Evolutionary conservation across 2,329 filamentous ascomycete genomes (phyloP).

Genomic region (Triangularia setosa): DNA sequence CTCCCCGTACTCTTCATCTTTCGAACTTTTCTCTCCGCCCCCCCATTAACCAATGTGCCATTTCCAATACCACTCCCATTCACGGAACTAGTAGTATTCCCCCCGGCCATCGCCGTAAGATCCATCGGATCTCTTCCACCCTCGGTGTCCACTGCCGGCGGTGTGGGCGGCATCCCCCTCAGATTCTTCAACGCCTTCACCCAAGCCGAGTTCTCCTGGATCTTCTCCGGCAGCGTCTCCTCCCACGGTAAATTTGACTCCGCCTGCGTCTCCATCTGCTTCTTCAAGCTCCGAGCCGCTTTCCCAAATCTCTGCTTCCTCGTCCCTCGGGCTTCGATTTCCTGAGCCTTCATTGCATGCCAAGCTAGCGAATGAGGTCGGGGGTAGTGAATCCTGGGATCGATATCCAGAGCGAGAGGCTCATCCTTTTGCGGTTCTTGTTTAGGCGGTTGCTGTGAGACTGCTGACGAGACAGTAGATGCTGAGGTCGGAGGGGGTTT

Average conservation of each 20-base stretch:
- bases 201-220: conserved; percentile 45
- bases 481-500: background rate
- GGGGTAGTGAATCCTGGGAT: conserved; percentile 49
- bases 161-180: conserved; percentile 1
- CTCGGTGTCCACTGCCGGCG: background rate
- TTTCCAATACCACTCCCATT: background rate
- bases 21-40: background rate
- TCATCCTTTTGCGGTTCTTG: conserved; percentile 24
- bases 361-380: conserved; percentile 42
- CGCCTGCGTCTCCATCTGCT: conserved; percentile 24
- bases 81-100: background rate
- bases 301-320: conserved; percentile 51
- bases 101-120: background rate
- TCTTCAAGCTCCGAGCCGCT: conserved; percentile 37
- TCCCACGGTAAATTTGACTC: conserved; percentile 19
- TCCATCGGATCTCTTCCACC: background rate
- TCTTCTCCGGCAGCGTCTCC: conserved; percentile 40
- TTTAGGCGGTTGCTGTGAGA: conserved; percentile 2
- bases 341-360: conserved; percentile 44
- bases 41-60: background rate
- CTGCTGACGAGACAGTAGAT: background rate
- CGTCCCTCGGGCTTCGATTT: conserved; percentile 46
- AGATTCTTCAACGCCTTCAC: conserved; percentile 36
- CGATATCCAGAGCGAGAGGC: conserved; percentile 42
- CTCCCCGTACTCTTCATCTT: conserved; percentile 6